phyloP scores from a whole-genome alignment of 768 basidiomycete genomes.

The Mrakia blollopis region DNA sequence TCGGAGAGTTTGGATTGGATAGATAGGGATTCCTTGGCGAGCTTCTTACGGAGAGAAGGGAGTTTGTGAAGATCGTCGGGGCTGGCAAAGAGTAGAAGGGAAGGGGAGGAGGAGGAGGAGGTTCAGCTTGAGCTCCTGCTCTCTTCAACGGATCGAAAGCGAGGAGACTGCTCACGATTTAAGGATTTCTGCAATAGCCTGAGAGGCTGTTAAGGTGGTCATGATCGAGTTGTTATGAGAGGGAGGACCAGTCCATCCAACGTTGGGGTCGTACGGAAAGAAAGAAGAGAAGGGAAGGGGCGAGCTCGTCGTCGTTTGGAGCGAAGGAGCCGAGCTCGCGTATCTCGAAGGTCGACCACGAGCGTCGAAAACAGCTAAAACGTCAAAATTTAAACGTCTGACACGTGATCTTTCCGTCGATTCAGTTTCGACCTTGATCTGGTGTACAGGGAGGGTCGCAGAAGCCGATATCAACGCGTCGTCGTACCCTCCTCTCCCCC shows the following conservation, averaged over 20 bases:
- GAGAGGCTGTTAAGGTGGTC: slow-evolving; percentile 25
- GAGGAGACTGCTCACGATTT: slow-evolving; percentile 17
- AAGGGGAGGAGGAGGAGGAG: neutral
- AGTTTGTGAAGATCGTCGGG: slow-evolving; percentile 73
- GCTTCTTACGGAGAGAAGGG: slow-evolving; percentile 79
- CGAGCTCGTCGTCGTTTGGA: neutral
- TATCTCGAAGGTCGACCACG: too few relatives aligned
- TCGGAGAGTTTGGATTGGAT: slow-evolving; percentile 84
- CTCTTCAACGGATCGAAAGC: neutral
- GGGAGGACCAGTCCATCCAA: neutral
- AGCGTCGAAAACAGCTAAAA: too few relatives aligned
- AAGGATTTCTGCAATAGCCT: slow-evolving; percentile 24
- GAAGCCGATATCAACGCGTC: too few relatives aligned
- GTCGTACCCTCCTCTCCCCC: too few relatives aligned
- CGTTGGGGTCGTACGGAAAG: neutral
- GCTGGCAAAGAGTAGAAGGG: neutral
- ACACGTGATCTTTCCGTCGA: too few relatives aligned
- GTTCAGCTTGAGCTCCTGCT: slow-evolving; percentile 10
- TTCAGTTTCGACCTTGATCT: too few relatives aligned
- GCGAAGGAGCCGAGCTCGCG: neutral
- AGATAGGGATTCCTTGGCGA: slow-evolving; percentile 93
- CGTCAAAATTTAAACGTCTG: too few relatives aligned
- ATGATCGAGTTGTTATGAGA: neutral
- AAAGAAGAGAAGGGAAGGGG: neutral
- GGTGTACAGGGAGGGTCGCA: too few relatives aligned